Conservation (phyloP, 2,329 filamentous ascomycete species). For the Fusarium chuoi region DNA sequence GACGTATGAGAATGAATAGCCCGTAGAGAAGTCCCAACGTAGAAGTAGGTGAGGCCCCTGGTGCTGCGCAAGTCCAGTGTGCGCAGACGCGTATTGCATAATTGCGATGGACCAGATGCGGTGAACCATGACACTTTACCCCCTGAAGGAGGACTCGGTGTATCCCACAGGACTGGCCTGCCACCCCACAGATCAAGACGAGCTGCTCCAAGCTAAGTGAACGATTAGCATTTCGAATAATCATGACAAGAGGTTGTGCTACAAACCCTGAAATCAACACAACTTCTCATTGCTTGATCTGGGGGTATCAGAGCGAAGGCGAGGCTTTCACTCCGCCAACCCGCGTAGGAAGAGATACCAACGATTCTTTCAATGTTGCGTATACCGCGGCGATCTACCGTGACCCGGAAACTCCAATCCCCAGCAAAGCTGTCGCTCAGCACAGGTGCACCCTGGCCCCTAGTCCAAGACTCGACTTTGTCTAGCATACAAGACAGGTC, state of each 20-base stretch:
- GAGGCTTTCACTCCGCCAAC: not conserved
- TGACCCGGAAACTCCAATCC: not conserved
- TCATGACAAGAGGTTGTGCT: no score
- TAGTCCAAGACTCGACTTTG: not conserved
- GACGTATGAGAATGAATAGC: not conserved
- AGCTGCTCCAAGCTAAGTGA: not conserved
- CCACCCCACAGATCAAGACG: not conserved
- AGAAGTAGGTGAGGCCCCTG: not conserved
- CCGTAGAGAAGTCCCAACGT: not conserved
- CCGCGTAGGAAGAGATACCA: not conserved
- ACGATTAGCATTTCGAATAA: not conserved
- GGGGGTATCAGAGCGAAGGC: not conserved
- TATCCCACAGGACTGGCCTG: not conserved
- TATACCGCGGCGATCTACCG: not conserved
- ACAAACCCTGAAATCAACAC: not conserved
- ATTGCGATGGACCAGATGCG: not conserved
- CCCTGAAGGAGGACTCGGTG: not conserved
- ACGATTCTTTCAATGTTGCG: not conserved
- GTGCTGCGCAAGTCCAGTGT: not conserved
- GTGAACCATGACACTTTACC: not conserved
- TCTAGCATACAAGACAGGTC: not conserved
- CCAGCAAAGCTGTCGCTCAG: not conserved
- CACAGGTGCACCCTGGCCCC: not conserved
- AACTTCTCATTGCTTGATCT: not conserved
- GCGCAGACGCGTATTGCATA: not conserved